Evolutionary conservation across 2,329 filamentous ascomycete genomes (phyloP).

Genomic region (Aspergillus latus): DNA sequence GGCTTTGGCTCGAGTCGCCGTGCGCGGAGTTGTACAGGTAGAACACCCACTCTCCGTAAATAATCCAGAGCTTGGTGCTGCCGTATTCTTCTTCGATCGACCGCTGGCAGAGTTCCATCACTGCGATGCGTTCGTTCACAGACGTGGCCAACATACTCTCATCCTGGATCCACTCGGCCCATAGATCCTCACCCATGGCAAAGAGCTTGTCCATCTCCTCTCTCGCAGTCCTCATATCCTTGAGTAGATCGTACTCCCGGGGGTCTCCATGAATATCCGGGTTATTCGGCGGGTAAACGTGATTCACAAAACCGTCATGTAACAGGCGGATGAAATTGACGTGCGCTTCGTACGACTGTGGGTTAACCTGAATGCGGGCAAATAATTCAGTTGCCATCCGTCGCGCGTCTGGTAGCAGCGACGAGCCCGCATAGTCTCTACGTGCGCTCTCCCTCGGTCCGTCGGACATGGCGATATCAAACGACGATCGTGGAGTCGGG

Average conservation of each 20-base stretch:
- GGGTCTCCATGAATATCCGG: slow-evolving; percentile 48
- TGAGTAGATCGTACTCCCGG: slow-evolving; percentile 47
- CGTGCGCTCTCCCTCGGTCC: slow-evolving; percentile 40
- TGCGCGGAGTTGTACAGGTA: slow-evolving; percentile 55
- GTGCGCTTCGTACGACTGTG: slow-evolving; percentile 49
- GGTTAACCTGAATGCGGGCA: slow-evolving; percentile 45
- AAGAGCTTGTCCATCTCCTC: slow-evolving; percentile 63
- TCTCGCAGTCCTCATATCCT: slow-evolving; percentile 50
- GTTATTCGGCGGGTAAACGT: slow-evolving; percentile 47
- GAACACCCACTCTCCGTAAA: slow-evolving; percentile 62
- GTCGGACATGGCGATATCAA: slow-evolving; percentile 48
- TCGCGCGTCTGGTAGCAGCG: slow-evolving; percentile 43
- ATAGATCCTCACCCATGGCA: slow-evolving; percentile 62
- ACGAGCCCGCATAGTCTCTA: slow-evolving; percentile 44
- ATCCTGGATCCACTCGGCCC: slow-evolving; percentile 64
- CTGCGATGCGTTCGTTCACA: slow-evolving; percentile 57
- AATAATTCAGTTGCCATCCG: slow-evolving; percentile 43
- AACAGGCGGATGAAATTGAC: slow-evolving; percentile 48
- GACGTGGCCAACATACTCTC: slow-evolving; percentile 58
- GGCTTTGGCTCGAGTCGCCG: slow-evolving; percentile 39
- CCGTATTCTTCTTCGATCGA: slow-evolving; percentile 62
- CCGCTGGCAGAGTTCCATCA: slow-evolving; percentile 60
- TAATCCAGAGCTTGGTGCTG: slow-evolving; percentile 61
- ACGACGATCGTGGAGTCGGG: slow-evolving; percentile 44
- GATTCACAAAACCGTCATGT: slow-evolving; percentile 49